Evolutionary conservation across 2,329 filamentous ascomycete species (phyloP), one percentile per base, ranked within the genome.

Genomic region (Trichoderma sp.): DNA sequence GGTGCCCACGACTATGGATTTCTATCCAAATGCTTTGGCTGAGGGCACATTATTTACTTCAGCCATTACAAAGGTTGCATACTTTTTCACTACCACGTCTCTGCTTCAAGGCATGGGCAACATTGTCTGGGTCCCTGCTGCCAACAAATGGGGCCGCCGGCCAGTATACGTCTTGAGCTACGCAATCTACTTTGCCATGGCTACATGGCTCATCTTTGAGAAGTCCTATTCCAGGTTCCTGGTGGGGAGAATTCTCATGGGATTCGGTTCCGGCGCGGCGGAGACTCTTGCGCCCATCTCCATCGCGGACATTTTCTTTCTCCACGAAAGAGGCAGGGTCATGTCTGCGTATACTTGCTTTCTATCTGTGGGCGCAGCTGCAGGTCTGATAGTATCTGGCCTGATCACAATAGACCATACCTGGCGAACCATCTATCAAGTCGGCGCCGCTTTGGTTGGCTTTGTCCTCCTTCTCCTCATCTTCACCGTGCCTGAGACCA

Each of bases 401-500:
- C 73, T 86, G 5, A 85, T 87, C 70, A 83, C 83, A 14, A 84
- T 85, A 69, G 71, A 81, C 53, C 77, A 84, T 70, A 66, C 76
- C 35, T 87, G 86, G 85, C 77, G 84, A 31, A 79, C 80, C 47
- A 86, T 87, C 62, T 87, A 87, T 72, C 81, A 84, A 72, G 80
- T 87, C 11, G 82, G 82, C 5, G 75, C 82, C 3, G 85, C 81
- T n/a, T 74, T 88, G 14, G 80, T 88, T 57, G 85, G 83, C 14
- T 71, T 79, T 10, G 77, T 83, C 29, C 81, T 85, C 1, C 63
- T 87, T 0, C 71, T 87, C 2, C 80, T 84, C 8, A 76, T 85
- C 72, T 82, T 88, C 68, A 84, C 84, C 6, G 84, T 88, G 63
- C 86, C 86, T 0, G 86, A 88, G 74, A 88, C 86, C 0, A 81